Evolutionary conservation across 2,329 filamentous ascomycete genomes (phyloP).

Genomic region (Aspergillus aculeatus): DNA sequence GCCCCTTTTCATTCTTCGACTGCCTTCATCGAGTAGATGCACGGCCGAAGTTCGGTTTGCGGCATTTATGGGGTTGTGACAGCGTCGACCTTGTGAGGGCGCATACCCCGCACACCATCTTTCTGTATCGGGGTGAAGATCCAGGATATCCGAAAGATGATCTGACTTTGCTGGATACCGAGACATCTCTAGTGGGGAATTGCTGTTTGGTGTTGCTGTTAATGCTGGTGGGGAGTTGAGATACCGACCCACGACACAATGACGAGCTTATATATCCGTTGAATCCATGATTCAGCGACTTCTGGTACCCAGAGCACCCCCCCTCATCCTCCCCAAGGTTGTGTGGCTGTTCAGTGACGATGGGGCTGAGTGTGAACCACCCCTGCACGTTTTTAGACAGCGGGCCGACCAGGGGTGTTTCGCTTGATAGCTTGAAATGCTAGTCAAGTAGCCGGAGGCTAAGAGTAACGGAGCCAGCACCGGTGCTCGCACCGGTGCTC

Average conservation of each 20-base stretch:
- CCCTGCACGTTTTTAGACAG: background rate
- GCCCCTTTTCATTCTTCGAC: constrained; percentile 12
- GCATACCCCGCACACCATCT: constrained; percentile 21
- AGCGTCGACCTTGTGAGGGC: constrained; percentile 17
- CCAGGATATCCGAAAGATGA: constrained; percentile 20
- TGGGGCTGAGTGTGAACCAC: background rate
- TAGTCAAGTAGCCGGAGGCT: background rate
- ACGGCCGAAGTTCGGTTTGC: constrained; percentile 13
- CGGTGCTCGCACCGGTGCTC: background rate
- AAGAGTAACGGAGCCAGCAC: background rate
- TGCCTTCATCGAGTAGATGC: constrained; percentile 18
- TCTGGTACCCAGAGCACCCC: background rate
- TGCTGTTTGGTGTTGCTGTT: background rate
- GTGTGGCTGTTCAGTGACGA: background rate
- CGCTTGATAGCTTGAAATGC: background rate
- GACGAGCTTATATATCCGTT: background rate
- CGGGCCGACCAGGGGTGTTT: background rate
- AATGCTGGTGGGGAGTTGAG: background rate
- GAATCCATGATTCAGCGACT: background rate
- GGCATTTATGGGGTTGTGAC: constrained; percentile 13
- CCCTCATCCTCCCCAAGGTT: background rate
- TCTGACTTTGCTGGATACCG: background rate
- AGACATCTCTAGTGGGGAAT: background rate
- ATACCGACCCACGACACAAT: background rate
- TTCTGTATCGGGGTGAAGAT: constrained; percentile 19